Conservation (phyloP, 805 yeast species). For the Cyberlindnera suaveolens region DNA sequence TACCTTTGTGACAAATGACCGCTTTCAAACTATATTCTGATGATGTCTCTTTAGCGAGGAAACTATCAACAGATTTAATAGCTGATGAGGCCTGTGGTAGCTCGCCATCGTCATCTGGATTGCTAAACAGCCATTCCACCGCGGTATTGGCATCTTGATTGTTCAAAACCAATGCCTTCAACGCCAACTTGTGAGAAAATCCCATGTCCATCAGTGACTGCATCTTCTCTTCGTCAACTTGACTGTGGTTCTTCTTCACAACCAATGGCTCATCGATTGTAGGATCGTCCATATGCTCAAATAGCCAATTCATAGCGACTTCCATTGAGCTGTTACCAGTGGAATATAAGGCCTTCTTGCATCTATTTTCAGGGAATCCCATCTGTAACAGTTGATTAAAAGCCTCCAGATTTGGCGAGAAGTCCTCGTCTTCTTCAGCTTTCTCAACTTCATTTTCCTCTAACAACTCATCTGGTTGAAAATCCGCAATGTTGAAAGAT, state of each 20-base stretch:
- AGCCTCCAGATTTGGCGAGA: slow-evolving; percentile 50
- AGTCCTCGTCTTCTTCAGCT: slow-evolving; percentile 26
- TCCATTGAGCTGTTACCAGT: slow-evolving; percentile 67
- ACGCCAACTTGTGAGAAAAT: slow-evolving; percentile 56
- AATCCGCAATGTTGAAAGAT: slow-evolving; percentile 40
- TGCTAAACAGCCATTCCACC: slow-evolving; percentile 83
- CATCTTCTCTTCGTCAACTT: slow-evolving; percentile 34
- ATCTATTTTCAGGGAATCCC: slow-evolving; percentile 80
- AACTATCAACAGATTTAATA: slow-evolving; percentile 3
- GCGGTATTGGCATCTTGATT: slow-evolving; percentile 64
- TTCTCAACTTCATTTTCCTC: slow-evolving; percentile 32
- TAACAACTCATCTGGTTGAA: slow-evolving; percentile 35
- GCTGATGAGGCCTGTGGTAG: slow-evolving; percentile 26
- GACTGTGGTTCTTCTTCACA: slow-evolving; percentile 9
- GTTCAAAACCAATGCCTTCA: slow-evolving; percentile 61
- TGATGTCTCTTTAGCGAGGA: slow-evolving; percentile 3
- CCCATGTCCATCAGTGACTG: slow-evolving; percentile 69
- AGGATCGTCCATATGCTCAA: slow-evolving; percentile 82
- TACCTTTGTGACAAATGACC: slow-evolving; percentile 80
- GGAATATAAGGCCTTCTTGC: slow-evolving; percentile 58
- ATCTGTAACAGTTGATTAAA: slow-evolving; percentile 55
- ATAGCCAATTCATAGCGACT: slow-evolving; percentile 84
- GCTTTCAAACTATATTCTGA: slow-evolving; percentile 45
- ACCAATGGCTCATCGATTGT: slow-evolving; percentile 52
- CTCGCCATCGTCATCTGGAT: slow-evolving; percentile 74